These are phyloP conservation scores for Venturia oleaginea DNA, from an alignment of 2,329 filamentous ascomycete species.

Conservation along the genomic window DNA sequence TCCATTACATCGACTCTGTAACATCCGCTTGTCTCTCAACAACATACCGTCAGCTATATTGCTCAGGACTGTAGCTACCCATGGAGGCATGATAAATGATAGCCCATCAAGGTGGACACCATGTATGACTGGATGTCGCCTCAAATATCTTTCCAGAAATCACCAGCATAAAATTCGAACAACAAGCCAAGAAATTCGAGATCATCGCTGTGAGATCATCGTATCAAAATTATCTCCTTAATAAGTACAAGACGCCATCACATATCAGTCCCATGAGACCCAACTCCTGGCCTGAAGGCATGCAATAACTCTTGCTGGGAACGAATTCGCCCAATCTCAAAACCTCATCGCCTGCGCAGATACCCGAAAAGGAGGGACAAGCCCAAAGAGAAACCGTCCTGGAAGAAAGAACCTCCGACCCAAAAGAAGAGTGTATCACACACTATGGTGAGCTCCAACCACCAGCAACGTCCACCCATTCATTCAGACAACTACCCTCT, in stretches of 20 bases:
- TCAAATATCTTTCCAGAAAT: not conserved
- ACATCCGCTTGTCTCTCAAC: too few relatives aligned
- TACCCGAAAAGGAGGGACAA: not conserved
- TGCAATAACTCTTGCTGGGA: not conserved
- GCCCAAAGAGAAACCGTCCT: not conserved
- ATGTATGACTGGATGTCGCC: not conserved
- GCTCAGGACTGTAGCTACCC: too few relatives aligned
- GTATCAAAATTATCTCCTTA: not conserved
- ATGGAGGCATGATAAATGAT: too few relatives aligned
- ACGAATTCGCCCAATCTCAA: not conserved
- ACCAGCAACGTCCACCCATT: conserved; percentile 96
- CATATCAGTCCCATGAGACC: not conserved
- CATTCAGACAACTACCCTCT: conserved; percentile 84
- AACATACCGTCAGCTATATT: too few relatives aligned
- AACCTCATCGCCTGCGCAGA: not conserved
- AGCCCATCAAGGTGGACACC: not conserved
- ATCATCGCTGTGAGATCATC: not conserved
- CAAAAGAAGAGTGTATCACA: not conserved
- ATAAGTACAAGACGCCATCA: not conserved
- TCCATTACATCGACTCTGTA: too few relatives aligned
- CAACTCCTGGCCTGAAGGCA: not conserved
- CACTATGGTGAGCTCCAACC: conserved; percentile 66
- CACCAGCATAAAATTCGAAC: not conserved
- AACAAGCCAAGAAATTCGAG: not conserved
- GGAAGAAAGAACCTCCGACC: not conserved